phyloP scores from a whole-genome alignment of 371 early-diverging fungal species.

The Nematocida sp. region DNA sequence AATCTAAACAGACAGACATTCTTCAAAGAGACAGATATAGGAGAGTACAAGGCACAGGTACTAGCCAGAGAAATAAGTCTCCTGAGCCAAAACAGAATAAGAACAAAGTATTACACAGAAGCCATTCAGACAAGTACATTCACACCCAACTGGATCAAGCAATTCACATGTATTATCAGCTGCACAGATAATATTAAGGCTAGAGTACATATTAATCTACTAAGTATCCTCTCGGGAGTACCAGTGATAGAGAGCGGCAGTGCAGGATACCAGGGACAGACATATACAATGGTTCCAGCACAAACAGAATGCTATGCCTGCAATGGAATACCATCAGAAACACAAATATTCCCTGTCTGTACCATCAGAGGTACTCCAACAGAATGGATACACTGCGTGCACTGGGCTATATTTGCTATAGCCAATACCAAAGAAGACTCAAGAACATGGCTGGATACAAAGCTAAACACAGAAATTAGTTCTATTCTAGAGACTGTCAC shows the following conservation, averaged over 20 bases:
- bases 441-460: background rate
- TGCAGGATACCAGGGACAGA: slow-evolving; percentile 89
- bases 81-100: background rate
- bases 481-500: background rate
- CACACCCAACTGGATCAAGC: slow-evolving; percentile 75
- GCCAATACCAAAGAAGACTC: slow-evolving; percentile 72
- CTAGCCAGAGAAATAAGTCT: background rate
- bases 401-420: slow-evolving; percentile 93
- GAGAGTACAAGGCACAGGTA: slow-evolving; percentile 74
- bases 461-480: background rate
- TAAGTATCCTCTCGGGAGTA: slow-evolving; percentile 78
- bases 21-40: slow-evolving; percentile 81
- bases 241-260: slow-evolving; percentile 92
- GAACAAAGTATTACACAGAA: background rate
- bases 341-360: slow-evolving; percentile 72
- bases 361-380: slow-evolving; percentile 91
- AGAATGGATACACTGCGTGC: slow-evolving; percentile 90
- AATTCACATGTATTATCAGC: slow-evolving; percentile 85
- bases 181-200: slow-evolving; percentile 95
- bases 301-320: slow-evolving; percentile 87
- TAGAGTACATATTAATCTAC: slow-evolving; percentile 81
- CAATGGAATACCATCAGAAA: slow-evolving; percentile 71
- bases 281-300: slow-evolving; percentile 71
- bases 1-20: slow-evolving; percentile 96
- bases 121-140: slow-evolving; percentile 71